Evolutionary conservation across 1,284 basidiomycete species (phyloP).

Genomic region (Apiotrichum porosum): DNA sequence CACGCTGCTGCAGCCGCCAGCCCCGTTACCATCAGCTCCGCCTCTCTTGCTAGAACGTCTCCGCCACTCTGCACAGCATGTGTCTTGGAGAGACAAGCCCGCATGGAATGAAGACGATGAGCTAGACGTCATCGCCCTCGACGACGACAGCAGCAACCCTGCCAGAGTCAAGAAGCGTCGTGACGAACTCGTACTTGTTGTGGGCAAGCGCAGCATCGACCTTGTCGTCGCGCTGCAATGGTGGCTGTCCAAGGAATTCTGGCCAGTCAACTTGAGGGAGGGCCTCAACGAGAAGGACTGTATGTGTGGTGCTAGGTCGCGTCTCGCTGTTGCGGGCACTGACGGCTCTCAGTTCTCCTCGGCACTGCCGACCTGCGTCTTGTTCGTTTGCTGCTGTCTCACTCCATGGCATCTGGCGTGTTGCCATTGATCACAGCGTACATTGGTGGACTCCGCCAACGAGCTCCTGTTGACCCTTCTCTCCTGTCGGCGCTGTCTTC

Average conservation of each 20-base stretch:
- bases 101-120: conserved; percentile 21
- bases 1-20: conserved; percentile 30
- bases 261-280: conserved; percentile 24
- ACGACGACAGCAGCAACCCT: conserved; percentile 4
- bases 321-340: not conserved
- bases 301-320: conserved; percentile 13
- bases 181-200: conserved; percentile 17
- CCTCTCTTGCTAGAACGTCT: conserved; percentile 21
- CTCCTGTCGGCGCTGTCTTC: conserved; percentile 1
- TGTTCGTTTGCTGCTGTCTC: conserved; percentile 25
- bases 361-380: conserved; percentile 36
- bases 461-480: conserved; percentile 1
- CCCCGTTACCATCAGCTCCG: conserved; percentile 29
- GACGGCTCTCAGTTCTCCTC: conserved; percentile 23
- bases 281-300: conserved; percentile 27
- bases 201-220: conserved; percentile 28
- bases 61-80: conserved; percentile 12
- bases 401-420: conserved; percentile 26
- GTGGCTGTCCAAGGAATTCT: conserved; percentile 31
- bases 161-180: conserved; percentile 7
- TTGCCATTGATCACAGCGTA: conserved; percentile 20
- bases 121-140: conserved; percentile 10
- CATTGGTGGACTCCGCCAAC: conserved; percentile 13
- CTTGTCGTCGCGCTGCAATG: conserved; percentile 25
- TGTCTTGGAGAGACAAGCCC: conserved; percentile 15